phyloP scores from a whole-genome alignment of 768 basidiomycete species.

The Tylopilus intermedius region DNA sequence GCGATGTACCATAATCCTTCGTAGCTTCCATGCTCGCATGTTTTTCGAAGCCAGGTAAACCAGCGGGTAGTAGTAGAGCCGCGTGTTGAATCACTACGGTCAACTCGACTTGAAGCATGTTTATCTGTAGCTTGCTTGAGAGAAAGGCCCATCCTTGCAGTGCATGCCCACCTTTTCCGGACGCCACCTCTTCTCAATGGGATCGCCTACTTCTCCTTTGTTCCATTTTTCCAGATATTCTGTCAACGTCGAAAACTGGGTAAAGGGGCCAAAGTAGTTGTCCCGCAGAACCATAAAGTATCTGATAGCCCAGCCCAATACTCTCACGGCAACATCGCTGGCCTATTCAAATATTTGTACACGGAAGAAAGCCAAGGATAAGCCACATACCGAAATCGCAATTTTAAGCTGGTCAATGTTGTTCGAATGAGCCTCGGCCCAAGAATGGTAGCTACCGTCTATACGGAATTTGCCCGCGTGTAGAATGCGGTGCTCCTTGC shows the following conservation, averaged over 20 bases:
- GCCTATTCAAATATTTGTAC: slow-evolving; percentile 33
- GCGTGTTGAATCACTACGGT: slow-evolving; percentile 48
- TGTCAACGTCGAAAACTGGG: slow-evolving; percentile 81
- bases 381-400: slow-evolving; percentile 47
- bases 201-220: slow-evolving; percentile 68
- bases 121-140: slow-evolving; percentile 50
- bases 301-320: slow-evolving; percentile 83
- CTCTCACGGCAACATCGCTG: slow-evolving; percentile 55
- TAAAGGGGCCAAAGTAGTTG: slow-evolving; percentile 93
- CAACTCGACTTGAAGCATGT: slow-evolving; percentile 75
- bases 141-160: background rate
- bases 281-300: slow-evolving; percentile 85
- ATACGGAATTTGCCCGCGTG: slow-evolving; percentile 52
- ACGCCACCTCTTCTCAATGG: slow-evolving; percentile 73
- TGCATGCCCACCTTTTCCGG: slow-evolving; percentile 57
- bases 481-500: slow-evolving; percentile 57
- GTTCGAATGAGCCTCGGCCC: slow-evolving; percentile 58
- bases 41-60: slow-evolving; percentile 58
- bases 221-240: slow-evolving; percentile 77
- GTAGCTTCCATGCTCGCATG: slow-evolving; percentile 14
- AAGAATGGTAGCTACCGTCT: slow-evolving; percentile 72
- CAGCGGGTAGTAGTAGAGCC: slow-evolving; percentile 59
- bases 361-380: background rate
- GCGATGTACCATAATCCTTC: slow-evolving; percentile 47
- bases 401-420: slow-evolving; percentile 76